Conservation (phyloP, 371 early-diverging fungal genomes). For the Syncephalastrum racemosum region DNA sequence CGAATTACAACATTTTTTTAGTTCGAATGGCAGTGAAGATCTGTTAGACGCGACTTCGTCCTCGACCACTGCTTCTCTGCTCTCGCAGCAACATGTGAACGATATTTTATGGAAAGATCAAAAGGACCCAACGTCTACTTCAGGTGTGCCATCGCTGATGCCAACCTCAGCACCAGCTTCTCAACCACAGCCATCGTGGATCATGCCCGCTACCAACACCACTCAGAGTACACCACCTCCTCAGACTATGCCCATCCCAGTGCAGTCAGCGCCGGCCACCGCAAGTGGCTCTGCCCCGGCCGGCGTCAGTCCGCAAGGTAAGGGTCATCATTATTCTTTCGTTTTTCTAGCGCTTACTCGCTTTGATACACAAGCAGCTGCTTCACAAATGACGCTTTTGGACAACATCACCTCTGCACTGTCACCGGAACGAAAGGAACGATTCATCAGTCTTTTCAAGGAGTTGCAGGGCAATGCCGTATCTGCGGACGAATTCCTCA, state of each 20-base stretch:
- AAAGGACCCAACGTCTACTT: not conserved
- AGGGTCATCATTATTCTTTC: not conserved
- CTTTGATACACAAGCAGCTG: slow-evolving; percentile 3
- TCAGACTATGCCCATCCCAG: not conserved
- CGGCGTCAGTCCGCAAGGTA: not conserved
- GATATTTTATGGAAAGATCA: slow-evolving; percentile 14
- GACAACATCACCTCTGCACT: slow-evolving; percentile 40
- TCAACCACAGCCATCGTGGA: no score
- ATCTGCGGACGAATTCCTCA: slow-evolving; percentile 36
- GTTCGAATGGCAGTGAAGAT: slow-evolving; percentile 34
- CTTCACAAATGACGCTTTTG: slow-evolving; percentile 30
- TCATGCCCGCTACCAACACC: no score
- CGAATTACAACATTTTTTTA: slow-evolving; percentile 39
- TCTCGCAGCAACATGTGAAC: slow-evolving; percentile 7
- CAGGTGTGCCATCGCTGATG: slow-evolving; percentile 4
- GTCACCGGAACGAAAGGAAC: slow-evolving; percentile 36
- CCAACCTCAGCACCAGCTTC: slow-evolving; percentile 4
- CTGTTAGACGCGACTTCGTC: slow-evolving; percentile 12
- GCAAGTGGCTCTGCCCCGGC: not conserved
- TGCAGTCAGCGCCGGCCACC: not conserved
- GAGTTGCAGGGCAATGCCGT: slow-evolving; percentile 41
- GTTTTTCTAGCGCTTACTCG: not conserved
- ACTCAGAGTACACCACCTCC: not conserved
- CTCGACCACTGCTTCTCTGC: slow-evolving; percentile 1
- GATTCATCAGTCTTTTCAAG: slow-evolving; percentile 37